Conservation (phyloP, 176 grass and related monocot genomes). For the Elymus sibiricus region DNA sequence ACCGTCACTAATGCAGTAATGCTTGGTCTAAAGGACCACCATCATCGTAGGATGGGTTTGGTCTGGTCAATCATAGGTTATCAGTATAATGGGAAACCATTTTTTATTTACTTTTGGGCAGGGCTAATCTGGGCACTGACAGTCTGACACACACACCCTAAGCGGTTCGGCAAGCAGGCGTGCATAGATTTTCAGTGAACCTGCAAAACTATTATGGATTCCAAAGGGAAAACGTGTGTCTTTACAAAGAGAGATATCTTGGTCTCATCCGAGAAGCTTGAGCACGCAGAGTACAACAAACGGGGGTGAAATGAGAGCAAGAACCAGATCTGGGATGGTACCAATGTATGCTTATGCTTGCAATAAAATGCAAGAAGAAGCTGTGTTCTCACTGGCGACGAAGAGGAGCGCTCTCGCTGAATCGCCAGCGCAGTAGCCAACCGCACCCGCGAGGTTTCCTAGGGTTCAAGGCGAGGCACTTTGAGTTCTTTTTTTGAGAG, state of each 20-base stretch:
- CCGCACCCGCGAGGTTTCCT: background rate
- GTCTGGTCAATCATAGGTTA: background rate
- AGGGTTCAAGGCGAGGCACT: background rate
- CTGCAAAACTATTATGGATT: background rate
- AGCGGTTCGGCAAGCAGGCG: background rate
- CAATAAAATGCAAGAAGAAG: background rate
- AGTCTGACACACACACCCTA: too few species aligned
- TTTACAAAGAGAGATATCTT: background rate
- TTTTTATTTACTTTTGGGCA: too few species aligned
- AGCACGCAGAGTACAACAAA: background rate
- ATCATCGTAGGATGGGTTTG: background rate
- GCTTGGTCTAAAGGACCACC: background rate
- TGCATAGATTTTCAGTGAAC: background rate
- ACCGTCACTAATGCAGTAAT: background rate
- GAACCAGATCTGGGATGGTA: constrained; percentile 3
- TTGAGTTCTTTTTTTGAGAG: too few species aligned
- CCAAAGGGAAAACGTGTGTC: background rate
- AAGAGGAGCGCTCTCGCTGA: background rate
- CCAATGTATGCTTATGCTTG: background rate
- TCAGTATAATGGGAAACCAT: too few species aligned
- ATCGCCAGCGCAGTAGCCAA: background rate
- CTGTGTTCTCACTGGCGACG: background rate
- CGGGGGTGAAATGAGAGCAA: background rate
- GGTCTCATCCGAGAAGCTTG: background rate
- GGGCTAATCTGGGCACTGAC: too few species aligned